phyloP scores from a whole-genome alignment of 768 basidiomycete genomes.

The Russula earlei region DNA sequence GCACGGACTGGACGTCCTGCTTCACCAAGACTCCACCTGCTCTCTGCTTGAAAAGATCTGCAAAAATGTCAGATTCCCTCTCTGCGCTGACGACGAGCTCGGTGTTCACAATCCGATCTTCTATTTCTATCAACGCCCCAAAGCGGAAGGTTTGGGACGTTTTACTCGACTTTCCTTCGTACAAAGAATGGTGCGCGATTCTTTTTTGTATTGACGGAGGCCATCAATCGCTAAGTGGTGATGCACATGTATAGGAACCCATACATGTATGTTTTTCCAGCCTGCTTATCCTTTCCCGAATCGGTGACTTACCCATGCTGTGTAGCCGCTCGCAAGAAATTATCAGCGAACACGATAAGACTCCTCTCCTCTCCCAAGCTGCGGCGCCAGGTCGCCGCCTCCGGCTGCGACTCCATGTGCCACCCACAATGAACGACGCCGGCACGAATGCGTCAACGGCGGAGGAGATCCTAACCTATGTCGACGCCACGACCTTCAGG shows the following conservation, averaged over 20 bases:
- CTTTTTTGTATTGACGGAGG: not conserved
- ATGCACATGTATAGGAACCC: not conserved
- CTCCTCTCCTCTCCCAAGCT: not conserved
- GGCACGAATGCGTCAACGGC: not conserved
- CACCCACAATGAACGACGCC: constrained; percentile 4
- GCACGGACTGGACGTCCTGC: not conserved
- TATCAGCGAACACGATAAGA: not conserved
- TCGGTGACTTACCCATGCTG: not conserved
- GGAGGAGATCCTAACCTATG: constrained; percentile 6
- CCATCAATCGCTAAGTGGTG: not conserved
- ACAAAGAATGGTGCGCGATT: constrained; percentile 1
- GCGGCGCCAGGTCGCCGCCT: not conserved
- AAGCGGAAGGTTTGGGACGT: constrained; percentile 7
- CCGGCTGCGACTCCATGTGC: not conserved
- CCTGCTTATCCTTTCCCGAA: not conserved
- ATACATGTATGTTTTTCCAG: not conserved
- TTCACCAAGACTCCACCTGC: not conserved
- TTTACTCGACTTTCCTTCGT: constrained; percentile 10
- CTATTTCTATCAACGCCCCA: constrained; percentile 2
- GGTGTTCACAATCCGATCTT: constrained; percentile 5
- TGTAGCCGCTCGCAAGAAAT: constrained; percentile 2
- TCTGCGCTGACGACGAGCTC: not conserved
- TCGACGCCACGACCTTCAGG: not conserved
- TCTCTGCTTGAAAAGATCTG: too few species aligned
- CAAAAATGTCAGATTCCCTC: not conserved